These are phyloP conservation scores for Diaporthe batatas DNA, from an alignment of 2,329 filamentous ascomycete species.

Conservation along the genomic window DNA sequence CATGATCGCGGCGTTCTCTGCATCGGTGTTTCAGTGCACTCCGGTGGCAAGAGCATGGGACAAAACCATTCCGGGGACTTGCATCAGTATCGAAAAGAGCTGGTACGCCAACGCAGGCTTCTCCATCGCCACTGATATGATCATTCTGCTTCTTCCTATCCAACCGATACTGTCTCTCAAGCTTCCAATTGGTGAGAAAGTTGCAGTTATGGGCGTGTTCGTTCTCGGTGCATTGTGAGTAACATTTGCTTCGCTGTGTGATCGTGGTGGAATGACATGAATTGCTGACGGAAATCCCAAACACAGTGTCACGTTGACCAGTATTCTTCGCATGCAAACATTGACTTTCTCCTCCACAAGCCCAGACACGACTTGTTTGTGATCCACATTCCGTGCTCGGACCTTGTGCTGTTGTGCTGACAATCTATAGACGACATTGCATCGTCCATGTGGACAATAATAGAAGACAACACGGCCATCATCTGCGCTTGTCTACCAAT, in stretches of 20 bases:
- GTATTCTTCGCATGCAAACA: constrained; percentile 24
- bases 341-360: constrained; percentile 18
- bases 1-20: constrained; percentile 27
- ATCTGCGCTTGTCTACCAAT: constrained; percentile 14
- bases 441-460: constrained; percentile 27
- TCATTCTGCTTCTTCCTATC: constrained; percentile 14
- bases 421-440: not conserved
- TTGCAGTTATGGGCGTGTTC: constrained; percentile 6
- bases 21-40: constrained; percentile 6
- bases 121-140: constrained; percentile 7
- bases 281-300: not conserved
- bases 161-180: constrained; percentile 21
- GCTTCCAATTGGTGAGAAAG: constrained; percentile 6
- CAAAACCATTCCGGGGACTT: not conserved
- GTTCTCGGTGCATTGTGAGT: constrained; percentile 15
- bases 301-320: constrained; percentile 20
- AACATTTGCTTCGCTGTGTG: not conserved
- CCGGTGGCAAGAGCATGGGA: constrained; percentile 8
- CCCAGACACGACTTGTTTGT: not conserved
- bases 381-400: not conserved
- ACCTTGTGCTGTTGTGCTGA: not conserved
- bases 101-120: constrained; percentile 28
- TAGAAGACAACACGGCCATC: constrained; percentile 31
- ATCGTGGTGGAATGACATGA: not conserved
- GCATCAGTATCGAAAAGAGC: constrained; percentile 19